Evolutionary conservation across 1,284 basidiomycete genomes (phyloP), one percentile per base, ranked within the genome.

Genomic region (Heterobasidion annosum): DNA sequence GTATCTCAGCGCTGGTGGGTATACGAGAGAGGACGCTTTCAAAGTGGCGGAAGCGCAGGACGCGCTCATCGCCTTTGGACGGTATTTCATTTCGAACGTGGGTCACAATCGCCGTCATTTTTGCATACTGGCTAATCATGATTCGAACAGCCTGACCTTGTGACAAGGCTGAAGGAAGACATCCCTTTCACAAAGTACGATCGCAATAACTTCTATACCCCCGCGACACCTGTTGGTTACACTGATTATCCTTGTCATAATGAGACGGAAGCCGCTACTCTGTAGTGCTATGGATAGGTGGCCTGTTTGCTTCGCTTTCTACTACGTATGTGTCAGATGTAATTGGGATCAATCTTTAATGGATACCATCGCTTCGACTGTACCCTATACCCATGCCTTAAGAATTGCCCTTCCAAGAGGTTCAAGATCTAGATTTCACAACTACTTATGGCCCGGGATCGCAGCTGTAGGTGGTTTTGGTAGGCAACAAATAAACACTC

Each of bases 131-230:
- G 8, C 35, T 13, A 15, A 16, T 25, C 19, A 48, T 8, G n/a
- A 47, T 18, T 33, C 6, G 32, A 3, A 6, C 40, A 54, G 61
- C 79, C 80, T 9, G 80, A 83, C 61, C 67, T 83, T 0, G 72
- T 73, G 0, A 53, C 65, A 9, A 70, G 81, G 10, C 56, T 73
- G 37, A 63, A 61, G 51, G 60, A 68, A 32, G 55, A 72, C 42
- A 56, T 74, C 1, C 65, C 70, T 7, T 56, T 74, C n/a, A 64
- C 59, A 3, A 52, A 61, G 3, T 67, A 63, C 52, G 59, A 75
- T 51, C 57, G 63, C 13, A 59, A 59, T 15, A 72, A 68, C 7
- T 75, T 72, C 50, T 73, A 70, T 57, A 48, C 58, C 1, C 57
- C 59, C 9, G 65, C 63, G 8, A 64, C 63, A 4, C 68, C 70